phyloP scores from a whole-genome alignment of 495 filamentous ascomycete genomes.

The Beverwykella pulmonaria region DNA sequence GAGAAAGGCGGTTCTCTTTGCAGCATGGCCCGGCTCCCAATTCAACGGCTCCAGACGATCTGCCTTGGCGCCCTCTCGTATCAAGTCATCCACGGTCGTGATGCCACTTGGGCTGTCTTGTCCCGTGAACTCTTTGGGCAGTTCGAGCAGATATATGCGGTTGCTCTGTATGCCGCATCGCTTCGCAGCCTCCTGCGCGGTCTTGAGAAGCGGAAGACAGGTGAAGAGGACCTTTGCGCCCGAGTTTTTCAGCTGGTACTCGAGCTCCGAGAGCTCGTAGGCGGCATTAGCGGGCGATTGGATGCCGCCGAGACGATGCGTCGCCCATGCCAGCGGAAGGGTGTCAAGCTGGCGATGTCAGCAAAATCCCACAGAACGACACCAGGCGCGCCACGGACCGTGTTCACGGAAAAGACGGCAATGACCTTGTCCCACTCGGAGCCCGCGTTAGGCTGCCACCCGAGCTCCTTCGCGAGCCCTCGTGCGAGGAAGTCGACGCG shows the following conservation, averaged over 20 bases:
- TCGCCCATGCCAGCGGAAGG: constrained; percentile 71
- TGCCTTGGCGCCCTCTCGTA: constrained; percentile 63
- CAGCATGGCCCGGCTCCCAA: constrained; percentile 76
- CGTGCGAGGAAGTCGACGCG: constrained; percentile 72
- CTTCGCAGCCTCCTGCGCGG: constrained; percentile 68
- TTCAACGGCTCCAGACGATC: constrained; percentile 64
- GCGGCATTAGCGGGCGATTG: constrained; percentile 81
- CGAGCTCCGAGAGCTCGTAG: constrained; percentile 74
- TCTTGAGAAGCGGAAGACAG: constrained; percentile 71
- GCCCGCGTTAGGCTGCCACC: constrained; percentile 73
- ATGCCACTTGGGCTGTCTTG: constrained; percentile 55
- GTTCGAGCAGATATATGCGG: constrained; percentile 71
- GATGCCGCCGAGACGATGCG: constrained; percentile 76
- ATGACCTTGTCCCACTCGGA: constrained; percentile 86
- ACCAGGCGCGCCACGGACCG: constrained; percentile 54
- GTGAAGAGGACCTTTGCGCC: constrained; percentile 78
- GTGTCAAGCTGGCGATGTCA: constrained; percentile 69
- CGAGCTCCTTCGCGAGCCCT: constrained; percentile 70
- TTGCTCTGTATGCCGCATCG: constrained; percentile 68
- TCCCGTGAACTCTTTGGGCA: constrained; percentile 59
- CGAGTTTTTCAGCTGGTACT: constrained; percentile 76
- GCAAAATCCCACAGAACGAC: background rate
- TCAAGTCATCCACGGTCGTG: constrained; percentile 72
- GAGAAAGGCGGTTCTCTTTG: constrained; percentile 75
- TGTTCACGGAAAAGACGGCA: constrained; percentile 77